Conservation (phyloP, 2,329 filamentous ascomycete species). For the Xylariaceae sp. region DNA sequence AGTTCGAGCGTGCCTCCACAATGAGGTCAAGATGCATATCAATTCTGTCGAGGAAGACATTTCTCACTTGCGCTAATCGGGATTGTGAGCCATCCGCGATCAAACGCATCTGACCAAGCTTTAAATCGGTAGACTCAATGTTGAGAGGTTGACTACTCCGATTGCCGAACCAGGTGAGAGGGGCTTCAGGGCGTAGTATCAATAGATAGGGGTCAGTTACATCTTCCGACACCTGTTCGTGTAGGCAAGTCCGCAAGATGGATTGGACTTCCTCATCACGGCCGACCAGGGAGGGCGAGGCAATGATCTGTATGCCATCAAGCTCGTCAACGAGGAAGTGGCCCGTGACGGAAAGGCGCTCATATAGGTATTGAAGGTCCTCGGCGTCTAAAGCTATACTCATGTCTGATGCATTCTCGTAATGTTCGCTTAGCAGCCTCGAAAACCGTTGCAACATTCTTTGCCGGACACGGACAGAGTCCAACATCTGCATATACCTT, state of each 20-base stretch:
- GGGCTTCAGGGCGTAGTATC: slow-evolving; percentile 81
- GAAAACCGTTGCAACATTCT: slow-evolving; percentile 96
- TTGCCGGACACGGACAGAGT: slow-evolving; percentile 94
- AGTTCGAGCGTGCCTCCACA: slow-evolving; percentile 90
- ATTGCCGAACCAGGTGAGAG: slow-evolving; percentile 81
- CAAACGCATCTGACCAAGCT: slow-evolving; percentile 83
- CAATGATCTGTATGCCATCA: slow-evolving; percentile 82
- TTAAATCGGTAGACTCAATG: slow-evolving; percentile 83
- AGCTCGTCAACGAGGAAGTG: slow-evolving; percentile 88
- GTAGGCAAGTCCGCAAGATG: slow-evolving; percentile 75
- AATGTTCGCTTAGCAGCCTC: slow-evolving; percentile 86
- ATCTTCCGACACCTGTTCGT: slow-evolving; percentile 69
- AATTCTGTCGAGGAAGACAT: slow-evolving; percentile 77
- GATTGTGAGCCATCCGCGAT: slow-evolving; percentile 87
- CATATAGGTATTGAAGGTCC: slow-evolving; percentile 77
- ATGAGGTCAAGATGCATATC: slow-evolving; percentile 87
- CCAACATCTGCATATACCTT: slow-evolving; percentile 92
- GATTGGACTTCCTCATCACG: slow-evolving; percentile 83
- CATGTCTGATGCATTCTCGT: slow-evolving; percentile 96
- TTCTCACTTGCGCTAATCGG: slow-evolving; percentile 79
- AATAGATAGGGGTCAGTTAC: slow-evolving; percentile 82
- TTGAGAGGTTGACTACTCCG: slow-evolving; percentile 74
- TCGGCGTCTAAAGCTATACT: slow-evolving; percentile 77
- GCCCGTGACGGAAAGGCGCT: slow-evolving; percentile 78
- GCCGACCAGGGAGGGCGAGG: slow-evolving; percentile 78